phyloP scores from a whole-genome alignment of 192 early-diverging fungal genomes.

The Jimgerdemannia lactiflua region DNA sequence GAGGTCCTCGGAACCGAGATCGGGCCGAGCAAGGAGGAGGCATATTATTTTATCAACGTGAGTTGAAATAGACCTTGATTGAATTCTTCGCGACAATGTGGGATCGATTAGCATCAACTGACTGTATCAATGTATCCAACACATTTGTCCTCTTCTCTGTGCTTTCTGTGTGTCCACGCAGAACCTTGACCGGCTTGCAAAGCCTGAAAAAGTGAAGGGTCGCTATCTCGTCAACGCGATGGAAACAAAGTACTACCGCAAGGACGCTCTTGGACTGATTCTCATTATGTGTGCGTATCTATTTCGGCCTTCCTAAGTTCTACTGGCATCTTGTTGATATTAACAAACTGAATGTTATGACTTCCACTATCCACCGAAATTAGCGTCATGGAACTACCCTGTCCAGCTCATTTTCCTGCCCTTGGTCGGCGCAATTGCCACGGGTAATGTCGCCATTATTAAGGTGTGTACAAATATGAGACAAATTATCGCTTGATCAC shows the following conservation, averaged over 20 bases:
- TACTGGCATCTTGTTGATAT: constrained; percentile 5
- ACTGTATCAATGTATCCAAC: too few relatives aligned
- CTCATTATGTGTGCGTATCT: constrained; percentile 62
- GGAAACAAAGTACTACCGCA: constrained; percentile 51
- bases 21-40: constrained; percentile 41
- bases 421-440: constrained; percentile 83
- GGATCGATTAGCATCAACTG: too few relatives aligned
- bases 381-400: constrained; percentile 53
- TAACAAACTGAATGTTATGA: too few relatives aligned
- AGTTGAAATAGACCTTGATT: background rate
- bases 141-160: too few relatives aligned
- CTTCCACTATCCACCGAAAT: background rate
- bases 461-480: constrained; percentile 28
- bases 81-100: too few relatives aligned
- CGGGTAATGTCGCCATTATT: constrained; percentile 78
- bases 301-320: too few relatives aligned
- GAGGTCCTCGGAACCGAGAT: constrained; percentile 61
- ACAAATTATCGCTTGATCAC: too few relatives aligned
- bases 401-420: constrained; percentile 61
- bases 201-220: constrained; percentile 36
- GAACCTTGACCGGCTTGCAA: constrained; percentile 58
- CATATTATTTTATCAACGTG: constrained; percentile 33
- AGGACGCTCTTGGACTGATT: constrained; percentile 76
- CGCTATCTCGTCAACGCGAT: constrained; percentile 37
- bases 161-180: constrained; percentile 21